phyloP scores from a whole-genome alignment of 495 filamentous ascomycete genomes.

The Aspergillus avenaceus region DNA sequence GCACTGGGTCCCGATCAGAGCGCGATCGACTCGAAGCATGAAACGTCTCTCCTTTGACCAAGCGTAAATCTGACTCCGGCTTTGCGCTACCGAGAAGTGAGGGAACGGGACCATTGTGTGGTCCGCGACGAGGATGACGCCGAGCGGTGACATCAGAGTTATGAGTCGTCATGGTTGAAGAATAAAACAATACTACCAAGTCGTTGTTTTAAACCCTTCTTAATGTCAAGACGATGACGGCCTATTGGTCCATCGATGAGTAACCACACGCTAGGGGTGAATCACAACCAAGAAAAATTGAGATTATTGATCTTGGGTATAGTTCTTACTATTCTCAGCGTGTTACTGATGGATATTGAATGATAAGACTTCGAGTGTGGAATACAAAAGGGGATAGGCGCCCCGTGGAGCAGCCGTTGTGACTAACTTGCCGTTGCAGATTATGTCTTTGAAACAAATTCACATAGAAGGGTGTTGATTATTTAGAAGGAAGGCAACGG shows the following conservation, averaged over 20 bases:
- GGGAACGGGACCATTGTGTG: slow-evolving; percentile 28
- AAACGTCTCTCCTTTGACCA: slow-evolving; percentile 52
- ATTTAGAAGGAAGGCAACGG: slow-evolving; percentile 8
- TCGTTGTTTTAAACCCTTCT: no score
- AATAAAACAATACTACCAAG: no score
- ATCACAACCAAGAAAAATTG: not conserved
- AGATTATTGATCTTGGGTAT: not conserved
- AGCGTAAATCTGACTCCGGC: slow-evolving; percentile 20
- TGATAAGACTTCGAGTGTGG: not conserved
- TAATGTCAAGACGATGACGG: no score
- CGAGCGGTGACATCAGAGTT: not conserved
- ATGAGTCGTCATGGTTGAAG: slow-evolving; percentile 2
- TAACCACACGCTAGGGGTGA: not conserved
- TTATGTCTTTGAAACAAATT: not conserved
- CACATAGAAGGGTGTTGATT: not conserved
- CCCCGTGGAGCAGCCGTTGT: not conserved
- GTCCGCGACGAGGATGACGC: slow-evolving; percentile 32
- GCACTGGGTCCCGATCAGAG: slow-evolving; percentile 37
- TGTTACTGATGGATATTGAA: not conserved
- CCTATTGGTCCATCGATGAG: not conserved
- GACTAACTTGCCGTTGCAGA: no score
- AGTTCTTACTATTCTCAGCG: not conserved
- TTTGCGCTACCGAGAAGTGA: slow-evolving; percentile 21
- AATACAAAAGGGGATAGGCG: not conserved
- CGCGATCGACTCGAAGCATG: slow-evolving; percentile 41